phyloP scores from a whole-genome alignment of 805 yeast species.

The Candida dajiaensis region DNA sequence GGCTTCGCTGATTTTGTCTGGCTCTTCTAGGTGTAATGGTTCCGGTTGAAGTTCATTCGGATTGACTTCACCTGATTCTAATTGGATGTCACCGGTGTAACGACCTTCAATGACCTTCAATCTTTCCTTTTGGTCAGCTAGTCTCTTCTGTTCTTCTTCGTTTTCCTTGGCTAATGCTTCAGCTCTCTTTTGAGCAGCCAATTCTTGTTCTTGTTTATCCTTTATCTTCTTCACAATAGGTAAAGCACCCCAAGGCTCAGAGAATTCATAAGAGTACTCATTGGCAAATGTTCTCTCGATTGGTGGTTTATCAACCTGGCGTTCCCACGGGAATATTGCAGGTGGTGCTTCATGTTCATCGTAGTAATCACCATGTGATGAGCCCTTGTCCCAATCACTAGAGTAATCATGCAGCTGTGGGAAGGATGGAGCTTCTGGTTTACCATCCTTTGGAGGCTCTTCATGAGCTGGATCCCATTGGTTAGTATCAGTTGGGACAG shows the following conservation, averaged over 20 bases:
- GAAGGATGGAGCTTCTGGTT: conserved; percentile 23
- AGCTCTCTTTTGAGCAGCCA: conserved; percentile 4
- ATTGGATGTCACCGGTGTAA: conserved; percentile 4
- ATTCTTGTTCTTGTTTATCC: conserved; percentile 8
- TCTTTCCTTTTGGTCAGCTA: conserved; percentile 12
- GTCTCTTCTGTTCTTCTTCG: conserved; percentile 17
- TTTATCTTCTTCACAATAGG: conserved; percentile 20
- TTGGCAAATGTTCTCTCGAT: conserved; percentile 19
- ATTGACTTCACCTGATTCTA: not conserved
- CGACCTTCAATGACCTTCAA: conserved; percentile 18
- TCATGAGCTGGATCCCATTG: conserved; percentile 41
- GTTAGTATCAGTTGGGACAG: conserved; percentile 7
- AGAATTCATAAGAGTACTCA: conserved; percentile 4
- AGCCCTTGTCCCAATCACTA: conserved; percentile 15
- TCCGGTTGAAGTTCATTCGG: not conserved
- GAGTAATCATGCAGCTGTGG: conserved; percentile 12
- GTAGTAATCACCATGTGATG: not conserved
- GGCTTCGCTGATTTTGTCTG: not conserved
- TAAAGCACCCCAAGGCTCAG: conserved; percentile 16
- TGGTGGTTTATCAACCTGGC: conserved; percentile 3
- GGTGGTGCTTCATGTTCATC: conserved; percentile 11
- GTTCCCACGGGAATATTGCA: conserved; percentile 29
- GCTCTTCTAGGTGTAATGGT: not conserved
- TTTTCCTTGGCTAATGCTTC: conserved; percentile 10
- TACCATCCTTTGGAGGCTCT: conserved; percentile 34